Evolutionary conservation across 23 red algal species (phyloP).

Genomic region (Gracilariopsis chorda): DNA sequence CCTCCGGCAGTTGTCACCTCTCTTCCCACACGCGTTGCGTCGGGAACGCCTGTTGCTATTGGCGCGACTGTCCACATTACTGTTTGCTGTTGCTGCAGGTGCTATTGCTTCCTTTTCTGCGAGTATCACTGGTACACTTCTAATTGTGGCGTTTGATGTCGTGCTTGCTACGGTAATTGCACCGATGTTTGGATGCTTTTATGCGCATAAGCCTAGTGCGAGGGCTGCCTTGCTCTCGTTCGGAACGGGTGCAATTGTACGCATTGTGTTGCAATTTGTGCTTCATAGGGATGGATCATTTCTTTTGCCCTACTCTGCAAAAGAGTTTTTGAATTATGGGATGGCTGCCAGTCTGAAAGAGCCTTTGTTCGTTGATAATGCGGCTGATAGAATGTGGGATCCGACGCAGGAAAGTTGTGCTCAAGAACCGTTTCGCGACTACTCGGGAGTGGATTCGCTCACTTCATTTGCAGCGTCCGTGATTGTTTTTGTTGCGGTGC

Average conservation of each 20-base stretch:
- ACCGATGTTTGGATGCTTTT: constrained; percentile 4
- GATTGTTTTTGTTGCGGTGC: not conserved
- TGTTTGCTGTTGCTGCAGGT: not conserved
- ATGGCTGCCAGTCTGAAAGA: not conserved
- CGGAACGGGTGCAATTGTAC: not conserved
- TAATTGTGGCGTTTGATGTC: constrained; percentile 24
- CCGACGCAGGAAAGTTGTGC: not conserved
- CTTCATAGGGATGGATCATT: not conserved
- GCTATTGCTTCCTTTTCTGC: not conserved
- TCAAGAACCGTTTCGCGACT: not conserved
- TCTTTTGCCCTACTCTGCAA: not conserved
- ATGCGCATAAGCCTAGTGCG: not conserved
- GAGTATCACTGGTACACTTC: not conserved
- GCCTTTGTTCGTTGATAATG: not conserved
- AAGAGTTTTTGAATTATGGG: constrained; percentile 6
- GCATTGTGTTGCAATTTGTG: constrained; percentile 12
- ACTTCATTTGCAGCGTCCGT: not conserved
- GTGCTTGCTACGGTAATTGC: constrained; percentile 12
- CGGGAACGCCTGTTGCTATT: not conserved
- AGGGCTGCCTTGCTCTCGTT: not conserved
- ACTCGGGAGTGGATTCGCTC: not conserved
- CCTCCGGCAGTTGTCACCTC: not conserved
- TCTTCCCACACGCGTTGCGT: not conserved
- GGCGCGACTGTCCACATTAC: not conserved
- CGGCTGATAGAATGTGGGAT: not conserved